These are phyloP conservation scores for Ganoderma boninense DNA, from an alignment of 1,284 basidiomycete species.

Conservation along the genomic window DNA sequence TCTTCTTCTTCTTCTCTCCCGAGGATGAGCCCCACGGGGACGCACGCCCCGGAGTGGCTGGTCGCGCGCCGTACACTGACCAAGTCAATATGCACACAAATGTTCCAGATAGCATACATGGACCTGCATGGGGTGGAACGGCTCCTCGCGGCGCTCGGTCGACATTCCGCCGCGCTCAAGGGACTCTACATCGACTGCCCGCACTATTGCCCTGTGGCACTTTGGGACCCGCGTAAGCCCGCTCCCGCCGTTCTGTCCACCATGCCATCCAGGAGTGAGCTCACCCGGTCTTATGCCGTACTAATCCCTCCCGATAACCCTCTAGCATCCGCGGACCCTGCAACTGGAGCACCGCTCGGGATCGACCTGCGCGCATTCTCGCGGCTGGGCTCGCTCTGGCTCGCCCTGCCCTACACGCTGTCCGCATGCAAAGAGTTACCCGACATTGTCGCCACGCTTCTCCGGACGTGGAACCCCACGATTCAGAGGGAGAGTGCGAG, in stretches of 20 bases:
- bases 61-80: not conserved
- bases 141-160: not conserved
- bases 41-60: not conserved
- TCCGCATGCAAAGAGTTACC: not conserved
- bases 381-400: not conserved
- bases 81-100: not conserved
- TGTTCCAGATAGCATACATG: not conserved
- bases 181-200: conserved; percentile 7
- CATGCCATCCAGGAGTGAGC: too few relatives aligned
- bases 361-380: not conserved
- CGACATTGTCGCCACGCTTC: too few relatives aligned
- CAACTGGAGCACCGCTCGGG: not conserved
- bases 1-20: not conserved
- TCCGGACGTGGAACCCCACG: too few relatives aligned
- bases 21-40: not conserved
- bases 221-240: not conserved
- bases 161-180: not conserved
- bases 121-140: not conserved
- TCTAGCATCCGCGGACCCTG: not conserved
- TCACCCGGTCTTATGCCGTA: too few relatives aligned
- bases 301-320: too few relatives aligned
- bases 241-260: not conserved
- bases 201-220: not conserved
- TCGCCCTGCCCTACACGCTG: not conserved
- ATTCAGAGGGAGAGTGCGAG: too few relatives aligned